phyloP scores from a whole-genome alignment of 2,329 filamentous ascomycete species.

The Thelonectria discophora region DNA sequence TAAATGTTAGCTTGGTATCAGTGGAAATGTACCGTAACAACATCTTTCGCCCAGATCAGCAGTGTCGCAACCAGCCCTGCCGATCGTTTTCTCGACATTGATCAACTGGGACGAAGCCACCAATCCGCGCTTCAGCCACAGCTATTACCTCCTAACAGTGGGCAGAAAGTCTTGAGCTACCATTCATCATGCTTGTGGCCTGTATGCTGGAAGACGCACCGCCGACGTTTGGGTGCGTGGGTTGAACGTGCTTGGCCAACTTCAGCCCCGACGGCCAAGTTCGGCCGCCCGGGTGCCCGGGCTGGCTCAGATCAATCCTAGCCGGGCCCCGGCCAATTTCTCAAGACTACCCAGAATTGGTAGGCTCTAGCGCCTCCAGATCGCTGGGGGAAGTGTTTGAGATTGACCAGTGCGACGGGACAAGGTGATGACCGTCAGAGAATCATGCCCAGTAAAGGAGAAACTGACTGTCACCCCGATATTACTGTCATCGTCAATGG shows the following conservation, averaged over 20 bases:
- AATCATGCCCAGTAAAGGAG: conserved; percentile 2
- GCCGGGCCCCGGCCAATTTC: conserved; percentile 7
- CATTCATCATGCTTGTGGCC: too few species aligned
- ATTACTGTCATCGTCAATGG: conserved; percentile 5
- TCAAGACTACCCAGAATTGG: conserved; percentile 11
- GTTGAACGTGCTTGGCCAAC: conserved; percentile 3
- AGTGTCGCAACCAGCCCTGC: too few species aligned
- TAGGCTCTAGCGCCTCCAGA: conserved; percentile 18
- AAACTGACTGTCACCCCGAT: conserved; percentile 3
- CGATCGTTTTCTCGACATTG: too few species aligned
- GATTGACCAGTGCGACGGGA: conserved; percentile 22
- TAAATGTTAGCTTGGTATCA: too few species aligned
- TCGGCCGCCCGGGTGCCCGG: conserved; percentile 7
- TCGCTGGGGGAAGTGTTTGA: conserved; percentile 26
- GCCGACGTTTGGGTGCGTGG: background rate
- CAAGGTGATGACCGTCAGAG: conserved; percentile 14
- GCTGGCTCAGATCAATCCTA: conserved; percentile 7
- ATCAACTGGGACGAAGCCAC: too few species aligned
- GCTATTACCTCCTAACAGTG: too few species aligned
- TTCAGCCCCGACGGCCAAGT: conserved; percentile 11
- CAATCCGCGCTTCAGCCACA: too few species aligned
- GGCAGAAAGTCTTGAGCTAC: too few species aligned
- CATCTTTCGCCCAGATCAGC: too few species aligned
- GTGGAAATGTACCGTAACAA: too few species aligned
- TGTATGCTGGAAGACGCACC: background rate